Base-by-base conservation (phyloP, 495 filamentous ascomycete species). In the Trichoderma asperelloides region DNA sequence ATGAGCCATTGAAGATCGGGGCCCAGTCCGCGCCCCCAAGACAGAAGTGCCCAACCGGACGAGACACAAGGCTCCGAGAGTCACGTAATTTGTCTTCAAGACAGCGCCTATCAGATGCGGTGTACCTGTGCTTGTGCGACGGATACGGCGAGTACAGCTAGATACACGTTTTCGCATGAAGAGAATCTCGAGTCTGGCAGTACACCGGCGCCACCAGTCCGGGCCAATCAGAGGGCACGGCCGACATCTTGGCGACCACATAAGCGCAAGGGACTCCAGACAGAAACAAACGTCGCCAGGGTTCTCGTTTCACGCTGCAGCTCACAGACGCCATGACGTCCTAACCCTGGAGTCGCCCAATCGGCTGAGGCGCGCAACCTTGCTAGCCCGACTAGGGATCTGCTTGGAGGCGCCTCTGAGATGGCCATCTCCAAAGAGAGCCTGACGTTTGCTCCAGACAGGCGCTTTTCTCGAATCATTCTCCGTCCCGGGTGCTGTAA, bases 21-120 rank as follows among this genome's bases (percentile, higher is more conserved):
- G 55, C 13, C 55, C 55, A 12, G 3, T 7, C 2, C 16, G 55
- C 55, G 2, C 23, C 27, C 27, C 55, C 55, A 60, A 60, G 55
- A 25, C 8, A 23, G 27, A 25, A 27, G 55, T 30, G 25, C 55
- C 55, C 25, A 25, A 25, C 16, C 55, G 27, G 55, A 60, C 23
- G 25, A 60, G 55, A 27, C 55, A 60, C 55, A 60, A 30, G 11
- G 23, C 55, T 30, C 55, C 25, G 55, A 51, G 55, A 28, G 55
- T 60, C 55, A n/a, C 55, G 23, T 60, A 60, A 28, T 60, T 28
- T 13, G 55, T 21, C 55, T 9, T 30, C 25, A 25, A 30, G 25
- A 60, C 55, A 30, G 55, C 55, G 55, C 55, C 55, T 60, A 60
- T 60, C 47, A 18, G 55, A 60, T 60, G 55, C 55, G 55, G 55